Conservation (phyloP, 306 rosid genomes). For the Senna siamea region DNA sequence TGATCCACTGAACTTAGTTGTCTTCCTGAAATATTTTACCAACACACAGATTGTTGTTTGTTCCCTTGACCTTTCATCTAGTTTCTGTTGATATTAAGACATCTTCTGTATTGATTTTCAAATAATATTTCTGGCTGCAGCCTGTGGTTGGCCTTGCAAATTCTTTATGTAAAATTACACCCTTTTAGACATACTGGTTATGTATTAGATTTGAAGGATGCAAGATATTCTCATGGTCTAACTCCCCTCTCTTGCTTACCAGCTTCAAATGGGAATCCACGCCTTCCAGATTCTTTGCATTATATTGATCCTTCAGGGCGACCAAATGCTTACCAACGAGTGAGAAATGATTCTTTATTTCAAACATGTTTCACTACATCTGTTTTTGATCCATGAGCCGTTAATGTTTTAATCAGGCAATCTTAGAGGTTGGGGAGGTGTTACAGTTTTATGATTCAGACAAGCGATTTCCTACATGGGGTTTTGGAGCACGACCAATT, state of each 20-base stretch:
- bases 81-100: conserved; percentile 8
- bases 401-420: conserved; percentile 65
- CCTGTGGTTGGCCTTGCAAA: conserved; percentile 2
- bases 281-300: conserved; percentile 99
- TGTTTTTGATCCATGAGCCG: conserved; percentile 33
- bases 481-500: conserved; percentile 99
- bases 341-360: conserved; percentile 56
- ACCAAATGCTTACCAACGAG: conserved; percentile 93
- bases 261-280: conserved; percentile 99
- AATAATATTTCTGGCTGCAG: conserved; percentile 18
- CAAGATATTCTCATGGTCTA: conserved; percentile 29
- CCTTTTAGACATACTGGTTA: background rate
- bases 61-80: conserved; percentile 21
- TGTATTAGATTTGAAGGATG: conserved; percentile 31
- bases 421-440: conserved; percentile 91
- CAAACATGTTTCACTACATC: conserved; percentile 26
- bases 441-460: conserved; percentile 91
- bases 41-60: background rate
- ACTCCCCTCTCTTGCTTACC: conserved; percentile 47
- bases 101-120: conserved; percentile 2
- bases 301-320: conserved; percentile 96
- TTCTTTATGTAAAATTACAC: conserved; percentile 5
- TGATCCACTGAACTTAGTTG: background rate
- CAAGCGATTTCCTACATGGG: conserved; percentile 98
- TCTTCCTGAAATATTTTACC: background rate